Conservation (phyloP, 2,329 filamentous ascomycete species). For the Aspergillus brasiliensis region DNA sequence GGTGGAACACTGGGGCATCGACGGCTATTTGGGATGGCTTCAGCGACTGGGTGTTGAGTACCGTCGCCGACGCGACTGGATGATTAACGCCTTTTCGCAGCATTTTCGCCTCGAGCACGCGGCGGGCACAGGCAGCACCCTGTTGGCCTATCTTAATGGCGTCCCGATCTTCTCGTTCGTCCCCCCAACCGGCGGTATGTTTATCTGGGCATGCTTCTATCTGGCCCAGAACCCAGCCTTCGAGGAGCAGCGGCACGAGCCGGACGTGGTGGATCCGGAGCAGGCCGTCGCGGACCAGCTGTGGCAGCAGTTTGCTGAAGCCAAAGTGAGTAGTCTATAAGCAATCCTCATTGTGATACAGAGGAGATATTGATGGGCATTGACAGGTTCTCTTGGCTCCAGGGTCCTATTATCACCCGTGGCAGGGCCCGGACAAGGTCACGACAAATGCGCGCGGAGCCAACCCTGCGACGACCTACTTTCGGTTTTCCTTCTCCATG, state of each 20-base stretch:
- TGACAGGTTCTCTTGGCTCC: not conserved
- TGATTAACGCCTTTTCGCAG: not conserved
- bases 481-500: slow-evolving; percentile 1
- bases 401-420: not conserved
- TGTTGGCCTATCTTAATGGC: not conserved
- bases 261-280: not conserved
- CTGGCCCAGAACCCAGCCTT: not conserved
- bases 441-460: not conserved
- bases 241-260: not conserved
- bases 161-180: not conserved
- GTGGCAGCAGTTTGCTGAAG: not conserved
- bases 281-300: not conserved
- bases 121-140: not conserved
- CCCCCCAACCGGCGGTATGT: not conserved
- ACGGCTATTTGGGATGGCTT: not conserved
- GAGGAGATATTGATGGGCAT: not conserved
- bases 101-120: not conserved
- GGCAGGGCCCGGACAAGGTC: not conserved
- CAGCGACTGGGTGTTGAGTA: not conserved
- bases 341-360: no score
- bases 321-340: not conserved
- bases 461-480: not conserved
- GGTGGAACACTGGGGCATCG: not conserved
- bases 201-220: not conserved
- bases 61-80: not conserved